phyloP scores from a whole-genome alignment of 495 filamentous ascomycete species.

The Podospora pseudocomata region DNA sequence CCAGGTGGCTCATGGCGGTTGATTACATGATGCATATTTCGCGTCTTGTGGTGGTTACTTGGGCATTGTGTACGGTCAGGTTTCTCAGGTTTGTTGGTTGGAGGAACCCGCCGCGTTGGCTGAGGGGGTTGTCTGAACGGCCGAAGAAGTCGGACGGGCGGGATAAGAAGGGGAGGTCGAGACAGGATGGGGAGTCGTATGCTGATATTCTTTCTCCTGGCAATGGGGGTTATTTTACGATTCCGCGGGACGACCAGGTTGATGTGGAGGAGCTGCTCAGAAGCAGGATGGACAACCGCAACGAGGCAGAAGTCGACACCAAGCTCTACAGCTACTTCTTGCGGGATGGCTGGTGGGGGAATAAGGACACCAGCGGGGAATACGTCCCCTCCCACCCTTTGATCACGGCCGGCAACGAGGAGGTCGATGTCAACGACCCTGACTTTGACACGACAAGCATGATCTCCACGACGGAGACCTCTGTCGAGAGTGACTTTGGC shows the following conservation, averaged over 20 bases:
- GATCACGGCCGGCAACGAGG: neutral
- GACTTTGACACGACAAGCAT: constrained; percentile 83
- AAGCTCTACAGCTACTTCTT: constrained; percentile 80
- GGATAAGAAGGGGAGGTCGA: constrained; percentile 50
- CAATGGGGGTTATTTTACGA: constrained; percentile 48
- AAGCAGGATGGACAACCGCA: constrained; percentile 32
- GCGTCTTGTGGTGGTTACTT: constrained; percentile 59
- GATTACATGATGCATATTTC: constrained; percentile 72
- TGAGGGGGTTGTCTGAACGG: constrained; percentile 51
- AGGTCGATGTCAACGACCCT: constrained; percentile 34
- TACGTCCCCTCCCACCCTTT: constrained; percentile 45
- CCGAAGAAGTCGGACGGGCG: constrained; percentile 39
- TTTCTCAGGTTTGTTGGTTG: constrained; percentile 60
- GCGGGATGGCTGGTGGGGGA: constrained; percentile 75
- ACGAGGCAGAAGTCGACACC: constrained; percentile 66
- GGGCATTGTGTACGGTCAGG: constrained; percentile 52
- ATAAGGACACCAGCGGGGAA: constrained; percentile 69
- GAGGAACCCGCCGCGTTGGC: constrained; percentile 57
- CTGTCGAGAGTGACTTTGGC: constrained; percentile 36
- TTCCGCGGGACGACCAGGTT: constrained; percentile 58
- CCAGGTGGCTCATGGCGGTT: constrained; percentile 67
- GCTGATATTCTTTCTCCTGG: constrained; percentile 21
- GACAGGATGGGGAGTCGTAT: constrained; percentile 7
- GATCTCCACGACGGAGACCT: constrained; percentile 53
- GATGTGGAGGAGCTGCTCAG: constrained; percentile 76